phyloP scores from a whole-genome alignment of 2,329 filamentous ascomycete genomes.

The Fusarium coffeatum region DNA sequence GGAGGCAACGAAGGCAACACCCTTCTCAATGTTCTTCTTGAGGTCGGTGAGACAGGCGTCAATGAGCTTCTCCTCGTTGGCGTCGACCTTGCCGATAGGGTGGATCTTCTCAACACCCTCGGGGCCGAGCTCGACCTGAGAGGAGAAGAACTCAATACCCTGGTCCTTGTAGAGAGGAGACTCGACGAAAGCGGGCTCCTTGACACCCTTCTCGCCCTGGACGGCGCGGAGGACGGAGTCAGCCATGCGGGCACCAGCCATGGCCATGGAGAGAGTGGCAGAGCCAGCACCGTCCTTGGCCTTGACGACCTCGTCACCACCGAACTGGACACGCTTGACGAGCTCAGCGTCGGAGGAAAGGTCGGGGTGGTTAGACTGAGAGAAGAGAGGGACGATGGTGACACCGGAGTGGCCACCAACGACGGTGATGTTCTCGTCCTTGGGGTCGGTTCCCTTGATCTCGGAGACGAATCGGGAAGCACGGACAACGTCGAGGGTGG shows the following conservation, averaged over 20 bases:
- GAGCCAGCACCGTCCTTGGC: constrained; percentile 98
- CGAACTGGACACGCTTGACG: constrained; percentile 96
- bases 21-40: constrained; percentile 97
- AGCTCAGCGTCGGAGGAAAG: constrained; percentile 83
- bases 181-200: constrained; percentile 97
- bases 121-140: constrained; percentile 94
- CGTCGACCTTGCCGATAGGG: constrained; percentile 85
- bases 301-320: constrained; percentile 98
- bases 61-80: constrained; percentile 88
- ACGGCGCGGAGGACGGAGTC: constrained; percentile 93
- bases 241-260: constrained; percentile 86
- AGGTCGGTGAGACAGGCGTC: constrained; percentile 86
- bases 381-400: constrained; percentile 98
- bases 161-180: constrained; percentile 98
- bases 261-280: constrained; percentile 98
- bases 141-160: constrained; percentile 97
- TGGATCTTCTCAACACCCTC: constrained; percentile 95
- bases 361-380: constrained; percentile 87
- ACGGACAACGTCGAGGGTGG: constrained; percentile 98
- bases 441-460: constrained; percentile 90
- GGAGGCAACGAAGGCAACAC: constrained; percentile 69
- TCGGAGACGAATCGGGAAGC: constrained; percentile 97
- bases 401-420: constrained; percentile 97
- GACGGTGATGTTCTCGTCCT: constrained; percentile 93
- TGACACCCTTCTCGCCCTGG: constrained; percentile 92